Conservation (phyloP, 83 land plant genomes). For the Diphasiastrum complanatum region DNA sequence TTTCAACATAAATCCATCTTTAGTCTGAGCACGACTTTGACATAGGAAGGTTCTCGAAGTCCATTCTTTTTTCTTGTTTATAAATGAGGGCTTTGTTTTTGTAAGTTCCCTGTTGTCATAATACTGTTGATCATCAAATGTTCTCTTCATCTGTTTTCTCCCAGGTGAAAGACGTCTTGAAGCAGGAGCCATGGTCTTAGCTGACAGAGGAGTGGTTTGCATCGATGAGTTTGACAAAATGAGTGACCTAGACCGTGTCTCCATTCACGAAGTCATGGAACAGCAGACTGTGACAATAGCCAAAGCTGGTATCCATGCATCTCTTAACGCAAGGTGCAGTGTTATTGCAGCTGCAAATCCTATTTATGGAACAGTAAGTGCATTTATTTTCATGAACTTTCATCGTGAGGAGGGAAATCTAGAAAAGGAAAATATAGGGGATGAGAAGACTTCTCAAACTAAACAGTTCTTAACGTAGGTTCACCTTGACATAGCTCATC, state of each 20-base stretch:
- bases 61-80: too few relatives aligned
- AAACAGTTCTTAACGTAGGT: too few relatives aligned
- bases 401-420: neutral
- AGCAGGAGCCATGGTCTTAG: slow-evolving; percentile 99
- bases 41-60: too few relatives aligned
- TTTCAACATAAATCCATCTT: too few relatives aligned
- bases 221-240: slow-evolving; percentile 99
- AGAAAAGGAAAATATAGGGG: neutral
- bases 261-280: slow-evolving; percentile 99
- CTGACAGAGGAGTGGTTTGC: slow-evolving; percentile 94
- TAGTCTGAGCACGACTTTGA: too few relatives aligned
- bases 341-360: slow-evolving; percentile 99
- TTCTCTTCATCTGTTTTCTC: too few relatives aligned
- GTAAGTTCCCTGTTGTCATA: too few relatives aligned
- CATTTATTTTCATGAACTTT: neutral
- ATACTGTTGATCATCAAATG: too few relatives aligned
- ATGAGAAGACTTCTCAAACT: too few relatives aligned
- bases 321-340: slow-evolving; percentile 98
- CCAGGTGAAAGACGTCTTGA: slow-evolving; percentile 96
- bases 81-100: too few relatives aligned
- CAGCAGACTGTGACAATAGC: slow-evolving; percentile 99
- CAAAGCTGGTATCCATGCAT: slow-evolving; percentile 99
- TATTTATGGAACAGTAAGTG: slow-evolving; percentile 93
- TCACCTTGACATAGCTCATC: too few relatives aligned
- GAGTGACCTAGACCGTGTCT: slow-evolving; percentile 96